Percentiles rank a stretch among this genome's conserved stretches.
phyloP scores from a whole-genome alignment of 371 early-diverging fungal genomes.

The Mucor saturninus region DNA sequence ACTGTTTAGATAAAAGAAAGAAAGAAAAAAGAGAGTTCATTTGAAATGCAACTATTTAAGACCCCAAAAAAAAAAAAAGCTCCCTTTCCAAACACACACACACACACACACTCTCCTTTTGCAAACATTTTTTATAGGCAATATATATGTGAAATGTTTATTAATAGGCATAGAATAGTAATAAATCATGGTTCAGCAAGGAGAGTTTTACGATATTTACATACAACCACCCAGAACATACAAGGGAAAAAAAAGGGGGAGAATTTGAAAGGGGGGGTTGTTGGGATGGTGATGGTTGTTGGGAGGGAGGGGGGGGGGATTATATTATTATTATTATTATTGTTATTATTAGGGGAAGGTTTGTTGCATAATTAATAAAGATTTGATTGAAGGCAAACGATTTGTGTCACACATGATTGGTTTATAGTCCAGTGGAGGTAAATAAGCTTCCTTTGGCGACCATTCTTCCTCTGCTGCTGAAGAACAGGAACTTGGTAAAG shows the following conservation, averaged over 20 bases:
- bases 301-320: not conserved
- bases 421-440: constrained; percentile 22
- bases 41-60: constrained; percentile 9
- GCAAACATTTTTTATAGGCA: not conserved
- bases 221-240: too few relatives aligned
- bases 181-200: too few relatives aligned
- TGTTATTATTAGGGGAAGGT: not conserved
- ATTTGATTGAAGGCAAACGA: constrained; percentile 31
- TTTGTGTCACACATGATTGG: constrained; percentile 8
- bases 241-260: not conserved
- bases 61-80: not conserved
- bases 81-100: not conserved
- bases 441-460: constrained; percentile 9
- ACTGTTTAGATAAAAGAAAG: not conserved
- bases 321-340: too few relatives aligned
- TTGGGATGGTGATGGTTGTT: not conserved
- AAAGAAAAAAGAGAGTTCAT: constrained; percentile 1
- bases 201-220: not conserved
- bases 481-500: constrained; percentile 10
- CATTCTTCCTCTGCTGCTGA: not conserved
- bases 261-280: not conserved
- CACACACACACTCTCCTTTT: not conserved
- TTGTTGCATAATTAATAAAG: constrained; percentile 12
- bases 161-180: too few relatives aligned
- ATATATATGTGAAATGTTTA: too few relatives aligned